Evolutionary conservation across 1,284 basidiomycete genomes (phyloP), one percentile per base, ranked within the genome.

Genomic region (Mrakiaceae sp.): DNA sequence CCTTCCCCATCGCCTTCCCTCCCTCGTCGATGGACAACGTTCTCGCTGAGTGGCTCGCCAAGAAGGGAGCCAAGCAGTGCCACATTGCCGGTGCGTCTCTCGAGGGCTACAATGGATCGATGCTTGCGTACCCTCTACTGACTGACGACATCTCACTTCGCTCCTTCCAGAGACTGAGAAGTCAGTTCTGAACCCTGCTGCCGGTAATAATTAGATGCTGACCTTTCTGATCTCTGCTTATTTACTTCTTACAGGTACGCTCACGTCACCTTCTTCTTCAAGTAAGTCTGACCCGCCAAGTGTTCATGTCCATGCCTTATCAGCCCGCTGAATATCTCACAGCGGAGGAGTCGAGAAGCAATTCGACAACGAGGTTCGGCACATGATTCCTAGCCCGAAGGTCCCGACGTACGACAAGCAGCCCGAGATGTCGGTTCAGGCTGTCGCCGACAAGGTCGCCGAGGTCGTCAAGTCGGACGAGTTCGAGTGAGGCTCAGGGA

Each of bases 261-360:
- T 1, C 91, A 94, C 73, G 88, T 95, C 67, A 95, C 91, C 0
- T 94, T 94, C 81, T 95, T 95, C 83, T 94, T 95, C 82, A 94
- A 94, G 61, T 62, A 4, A 10, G 61, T 62, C 50, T 43, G 5
- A 8, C n/a, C 50, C 11, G 0, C 27, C 27, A 27, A 27, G 27
- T 27, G 27, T 27, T 16, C 27, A 4, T 54, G 42, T 2, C 11
- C 3, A n/a, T 12, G 12, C 52, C 3, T 8, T 40, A 11, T 27
- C 27, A 27, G 27, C 27, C 27, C 27, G 27, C 27, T 47, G 11
- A 14, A 5, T 47, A n/a, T 7, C 42, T 47, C 27, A 3, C 52
- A 62, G 61, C 76, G 90, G 91, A 42, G 91, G 90, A 67, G 85
- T 90, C 53, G 91, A 94, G 79, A 90, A 91, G 74, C 87, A 93